Evolutionary conservation across 73 alveolate species (phyloP).

Genomic region (Paramecium octaurelia): DNA sequence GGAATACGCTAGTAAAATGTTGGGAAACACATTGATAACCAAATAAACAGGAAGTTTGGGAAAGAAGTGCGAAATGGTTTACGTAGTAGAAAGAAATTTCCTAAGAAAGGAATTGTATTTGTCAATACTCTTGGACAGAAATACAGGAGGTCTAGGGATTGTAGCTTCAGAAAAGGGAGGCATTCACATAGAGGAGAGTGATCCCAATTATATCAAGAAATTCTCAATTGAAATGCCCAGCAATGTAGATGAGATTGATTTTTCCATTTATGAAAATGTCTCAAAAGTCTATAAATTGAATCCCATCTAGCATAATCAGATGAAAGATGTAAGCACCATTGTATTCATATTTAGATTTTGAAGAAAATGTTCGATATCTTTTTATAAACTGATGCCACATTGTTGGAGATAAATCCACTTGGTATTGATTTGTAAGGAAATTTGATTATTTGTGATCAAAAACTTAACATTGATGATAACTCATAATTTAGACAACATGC

Average conservation of each 20-base stretch:
- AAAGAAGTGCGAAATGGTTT: slow-evolving; percentile 72
- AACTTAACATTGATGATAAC: slow-evolving; percentile 88
- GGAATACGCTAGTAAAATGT: slow-evolving; percentile 72
- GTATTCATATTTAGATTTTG: slow-evolving; percentile 15
- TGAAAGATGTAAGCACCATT: not conserved
- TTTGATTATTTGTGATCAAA: slow-evolving; percentile 76
- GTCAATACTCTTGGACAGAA: slow-evolving; percentile 66
- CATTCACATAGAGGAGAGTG: slow-evolving; percentile 79
- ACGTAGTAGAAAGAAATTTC: slow-evolving; percentile 64
- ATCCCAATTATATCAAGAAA: slow-evolving; percentile 70
- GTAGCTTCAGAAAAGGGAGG: slow-evolving; percentile 78
- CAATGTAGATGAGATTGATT: slow-evolving; percentile 20
- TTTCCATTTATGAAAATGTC: not conserved
- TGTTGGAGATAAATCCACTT: slow-evolving; percentile 86
- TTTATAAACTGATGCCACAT: slow-evolving; percentile 73
- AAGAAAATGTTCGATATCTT: slow-evolving; percentile 70
- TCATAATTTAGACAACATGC: slow-evolving; percentile 87
- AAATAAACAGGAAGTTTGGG: slow-evolving; percentile 88
- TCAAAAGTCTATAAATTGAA: not conserved
- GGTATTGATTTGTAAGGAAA: slow-evolving; percentile 72
- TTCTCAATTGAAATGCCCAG: slow-evolving; percentile 46
- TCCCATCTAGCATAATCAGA: not conserved
- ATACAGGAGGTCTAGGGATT: slow-evolving; percentile 72
- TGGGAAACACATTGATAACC: slow-evolving; percentile 78
- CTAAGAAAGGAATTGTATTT: slow-evolving; percentile 65